Evolutionary conservation across 176 grass and related monocot genomes (phyloP).

Genomic region (Panicum miliaceum): DNA sequence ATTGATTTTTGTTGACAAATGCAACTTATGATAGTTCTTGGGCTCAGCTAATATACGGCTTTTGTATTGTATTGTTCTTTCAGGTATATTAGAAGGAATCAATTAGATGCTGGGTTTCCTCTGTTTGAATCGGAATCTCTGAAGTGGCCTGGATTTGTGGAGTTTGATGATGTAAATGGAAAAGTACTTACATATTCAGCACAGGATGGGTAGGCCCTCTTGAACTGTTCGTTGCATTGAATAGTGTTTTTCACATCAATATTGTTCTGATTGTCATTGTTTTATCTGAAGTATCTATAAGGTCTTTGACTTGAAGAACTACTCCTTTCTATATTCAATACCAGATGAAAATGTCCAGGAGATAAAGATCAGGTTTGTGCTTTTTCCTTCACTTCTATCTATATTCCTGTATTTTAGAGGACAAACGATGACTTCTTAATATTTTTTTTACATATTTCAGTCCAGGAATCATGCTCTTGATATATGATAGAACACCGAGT

Average conservation of each 20-base stretch:
- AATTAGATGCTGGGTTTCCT: slow-evolving; percentile 84
- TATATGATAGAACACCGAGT: slow-evolving; percentile 78
- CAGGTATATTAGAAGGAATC: slow-evolving; percentile 92
- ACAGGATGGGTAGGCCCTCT: slow-evolving; percentile 70
- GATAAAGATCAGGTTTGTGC: slow-evolving; percentile 87
- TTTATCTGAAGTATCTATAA: slow-evolving; percentile 83
- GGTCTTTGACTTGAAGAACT: slow-evolving; percentile 96
- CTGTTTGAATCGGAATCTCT: slow-evolving; percentile 92
- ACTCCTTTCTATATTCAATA: slow-evolving; percentile 87
- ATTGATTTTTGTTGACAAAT: not conserved
- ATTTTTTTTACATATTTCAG: slow-evolving; percentile 47
- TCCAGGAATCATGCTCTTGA: slow-evolving; percentile 98
- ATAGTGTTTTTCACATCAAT: slow-evolving; percentile 7
- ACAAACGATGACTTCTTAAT: slow-evolving; percentile 12
- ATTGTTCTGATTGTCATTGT: slow-evolving; percentile 22
- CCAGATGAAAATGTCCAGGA: slow-evolving; percentile 90
- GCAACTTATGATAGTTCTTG: slow-evolving; percentile 28
- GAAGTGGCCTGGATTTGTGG: slow-evolving; percentile 97
- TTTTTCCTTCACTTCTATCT: not conserved
- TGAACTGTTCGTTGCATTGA: not conserved
- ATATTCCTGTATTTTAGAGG: not conserved
- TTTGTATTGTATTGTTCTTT: slow-evolving; percentile 37
- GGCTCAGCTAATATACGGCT: slow-evolving; percentile 7
- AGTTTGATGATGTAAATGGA: slow-evolving; percentile 98
- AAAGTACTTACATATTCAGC: slow-evolving; percentile 96